Evolutionary conservation across 2,329 filamentous ascomycete species (phyloP).

Genomic region (Pseudocercospora fijiensis): DNA sequence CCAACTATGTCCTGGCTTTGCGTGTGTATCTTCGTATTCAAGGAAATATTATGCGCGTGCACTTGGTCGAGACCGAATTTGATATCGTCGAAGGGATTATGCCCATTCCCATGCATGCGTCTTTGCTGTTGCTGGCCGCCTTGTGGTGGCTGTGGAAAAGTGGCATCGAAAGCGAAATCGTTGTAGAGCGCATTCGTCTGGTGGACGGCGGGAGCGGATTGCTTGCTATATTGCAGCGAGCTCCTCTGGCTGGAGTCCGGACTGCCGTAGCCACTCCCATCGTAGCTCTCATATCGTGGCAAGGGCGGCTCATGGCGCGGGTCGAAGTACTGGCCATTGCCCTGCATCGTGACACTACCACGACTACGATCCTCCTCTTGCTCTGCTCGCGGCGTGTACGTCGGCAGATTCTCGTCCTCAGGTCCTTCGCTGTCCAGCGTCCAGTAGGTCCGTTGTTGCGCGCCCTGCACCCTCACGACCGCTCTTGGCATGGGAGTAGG

Average conservation of each 20-base stretch:
- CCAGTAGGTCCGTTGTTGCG: slow-evolving; percentile 25
- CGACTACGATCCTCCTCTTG: slow-evolving; percentile 2
- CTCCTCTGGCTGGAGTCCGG: slow-evolving; percentile 18
- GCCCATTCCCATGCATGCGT: slow-evolving; percentile 13
- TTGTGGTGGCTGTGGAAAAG: slow-evolving; percentile 18
- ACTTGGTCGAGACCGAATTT: slow-evolving; percentile 27
- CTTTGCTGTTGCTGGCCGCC: slow-evolving; percentile 9
- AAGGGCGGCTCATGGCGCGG: slow-evolving; percentile 9
- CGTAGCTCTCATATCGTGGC: slow-evolving; percentile 33
- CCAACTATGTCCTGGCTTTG: slow-evolving; percentile 60
- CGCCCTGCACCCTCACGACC: slow-evolving; percentile 27
- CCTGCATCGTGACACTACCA: slow-evolving; percentile 25
- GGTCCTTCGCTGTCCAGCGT: slow-evolving; percentile 13
- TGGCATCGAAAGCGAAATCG: slow-evolving; percentile 28
- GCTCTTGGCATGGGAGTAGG: slow-evolving; percentile 26
- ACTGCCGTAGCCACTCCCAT: slow-evolving; percentile 32
- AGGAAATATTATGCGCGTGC: slow-evolving; percentile 30
- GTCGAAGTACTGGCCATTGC: slow-evolving; percentile 25
- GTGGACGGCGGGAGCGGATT: slow-evolving; percentile 12
- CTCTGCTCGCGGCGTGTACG: slow-evolving; percentile 15
- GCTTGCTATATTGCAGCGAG: slow-evolving; percentile 15
- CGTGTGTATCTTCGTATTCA: slow-evolving; percentile 35
- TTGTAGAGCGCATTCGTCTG: slow-evolving; percentile 26
- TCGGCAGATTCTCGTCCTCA: slow-evolving; percentile 17
- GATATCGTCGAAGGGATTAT: slow-evolving; percentile 26